Conservation (phyloP, 257 asterid species). For the Solanum peruvianum region DNA sequence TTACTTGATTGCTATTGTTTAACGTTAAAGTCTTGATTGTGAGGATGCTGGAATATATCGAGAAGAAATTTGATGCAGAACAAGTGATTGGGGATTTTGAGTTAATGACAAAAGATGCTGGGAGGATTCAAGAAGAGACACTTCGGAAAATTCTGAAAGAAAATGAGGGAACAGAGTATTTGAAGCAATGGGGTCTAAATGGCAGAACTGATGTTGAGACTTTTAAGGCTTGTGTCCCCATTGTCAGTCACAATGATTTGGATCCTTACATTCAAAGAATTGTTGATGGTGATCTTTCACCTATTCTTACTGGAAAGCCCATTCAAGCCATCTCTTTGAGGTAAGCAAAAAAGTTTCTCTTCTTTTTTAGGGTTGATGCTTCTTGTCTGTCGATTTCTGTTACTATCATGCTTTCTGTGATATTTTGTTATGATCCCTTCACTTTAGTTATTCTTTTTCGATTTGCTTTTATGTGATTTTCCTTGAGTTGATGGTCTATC, state of each 20-base stretch:
- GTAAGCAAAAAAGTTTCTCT: neutral
- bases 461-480: neutral
- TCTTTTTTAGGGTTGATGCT: neutral
- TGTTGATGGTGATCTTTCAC: slow-evolving; percentile 53
- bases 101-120: too few species aligned
- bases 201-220: neutral
- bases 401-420: neutral
- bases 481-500: neutral
- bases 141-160: too few species aligned
- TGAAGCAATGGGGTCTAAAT: too few species aligned
- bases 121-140: too few species aligned
- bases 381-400: neutral
- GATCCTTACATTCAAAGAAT: slow-evolving; percentile 63
- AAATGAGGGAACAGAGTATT: too few species aligned
- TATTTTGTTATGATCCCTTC: neutral
- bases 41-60: too few species aligned
- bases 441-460: neutral
- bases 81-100: too few species aligned
- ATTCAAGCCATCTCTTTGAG: slow-evolving; percentile 67
- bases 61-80: too few species aligned
- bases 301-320: slow-evolving; percentile 57
- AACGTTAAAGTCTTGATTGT: too few species aligned
- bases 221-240: slow-evolving; percentile 58
- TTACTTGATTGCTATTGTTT: too few species aligned
- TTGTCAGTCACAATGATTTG: slow-evolving; percentile 57